Conservation (phyloP, 768 basidiomycete genomes). For the Agaricus blazei region DNA sequence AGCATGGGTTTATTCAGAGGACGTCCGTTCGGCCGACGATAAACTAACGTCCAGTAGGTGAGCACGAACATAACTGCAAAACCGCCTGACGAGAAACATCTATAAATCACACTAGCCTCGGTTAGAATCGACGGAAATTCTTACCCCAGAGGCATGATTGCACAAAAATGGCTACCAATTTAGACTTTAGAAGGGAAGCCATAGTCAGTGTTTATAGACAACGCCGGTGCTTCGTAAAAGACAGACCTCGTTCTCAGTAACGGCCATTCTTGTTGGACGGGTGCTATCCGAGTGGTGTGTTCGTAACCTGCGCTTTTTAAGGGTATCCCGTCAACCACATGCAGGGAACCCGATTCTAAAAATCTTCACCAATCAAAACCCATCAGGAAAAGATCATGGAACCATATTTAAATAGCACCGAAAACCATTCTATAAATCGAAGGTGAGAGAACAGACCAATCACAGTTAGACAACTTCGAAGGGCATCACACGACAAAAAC, state of each 20-base stretch:
- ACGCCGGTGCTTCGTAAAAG: background rate
- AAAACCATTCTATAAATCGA: constrained; percentile 4
- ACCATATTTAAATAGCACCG: constrained; percentile 2
- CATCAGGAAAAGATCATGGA: background rate
- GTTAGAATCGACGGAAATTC: background rate
- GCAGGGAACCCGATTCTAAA: background rate
- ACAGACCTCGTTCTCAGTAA: constrained; percentile 14
- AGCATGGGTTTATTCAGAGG: constrained; percentile 27
- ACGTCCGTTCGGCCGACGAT: constrained; percentile 18
- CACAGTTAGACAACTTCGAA: background rate
- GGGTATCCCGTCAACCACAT: background rate
- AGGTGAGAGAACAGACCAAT: background rate
- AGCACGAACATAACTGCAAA: constrained; percentile 24
- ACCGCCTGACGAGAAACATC: constrained; percentile 15
- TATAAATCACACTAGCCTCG: background rate
- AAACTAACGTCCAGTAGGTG: constrained; percentile 25
- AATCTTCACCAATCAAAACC: background rate
- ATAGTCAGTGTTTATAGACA: background rate
- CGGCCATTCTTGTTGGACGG: constrained; percentile 4
- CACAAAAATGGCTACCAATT: constrained; percentile 22
- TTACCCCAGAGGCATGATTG: constrained; percentile 23
- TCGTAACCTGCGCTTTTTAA: background rate
- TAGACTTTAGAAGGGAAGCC: constrained; percentile 9
- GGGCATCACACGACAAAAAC: background rate
- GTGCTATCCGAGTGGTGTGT: background rate